Evolutionary conservation across 768 basidiomycete species (phyloP), one percentile per base, ranked within the genome.

Genomic region (Amyloporia xantha): DNA sequence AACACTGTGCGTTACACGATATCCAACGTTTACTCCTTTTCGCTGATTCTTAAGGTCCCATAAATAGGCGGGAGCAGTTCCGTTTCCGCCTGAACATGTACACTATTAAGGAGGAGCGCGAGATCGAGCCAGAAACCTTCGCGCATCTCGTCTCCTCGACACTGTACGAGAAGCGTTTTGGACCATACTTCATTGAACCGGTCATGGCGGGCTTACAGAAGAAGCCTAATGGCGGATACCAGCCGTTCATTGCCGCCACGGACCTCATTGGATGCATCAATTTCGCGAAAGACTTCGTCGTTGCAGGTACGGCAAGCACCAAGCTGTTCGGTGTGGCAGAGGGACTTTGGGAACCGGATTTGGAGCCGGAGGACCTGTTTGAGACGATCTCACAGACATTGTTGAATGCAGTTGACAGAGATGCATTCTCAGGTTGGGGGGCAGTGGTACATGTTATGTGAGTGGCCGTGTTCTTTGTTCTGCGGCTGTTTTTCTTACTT

Each of bases 71-170:
- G 57, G 95, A 98, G 67, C 79, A 82, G 35, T 86, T 98, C 62
- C 84, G 96, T 46, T 94, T 86, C 70, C 79, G 93, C 56, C 86
- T 95, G 50, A 99, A 99, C 73, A 94, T 98, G 91, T 98, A 97
- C 70, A 89, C 91, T 26, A 97, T 99, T 77, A 99, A 99, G 69
- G 95, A 99, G 68, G 95, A 96, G 64, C 82, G 95, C 54, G 86
- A 95, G 62, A 96, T 99, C 60, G 84, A 91, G 57, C 96, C 96
- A 38, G 85, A 93, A 73, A 91, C 92, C 5, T 97, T 98, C 68
- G 87, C 92, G 23, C 92, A 93, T 62, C 84, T 99, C 54, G 86
- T 97, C 52, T 91, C 90, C 37, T 93, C 91, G 45, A 95, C 94
- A 19, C 78, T 99, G 13, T 99, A 98, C 67, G 92, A 97, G 68